Evolutionary conservation across 768 basidiomycete species (phyloP).

Genomic region (Podaxis sp.): DNA sequence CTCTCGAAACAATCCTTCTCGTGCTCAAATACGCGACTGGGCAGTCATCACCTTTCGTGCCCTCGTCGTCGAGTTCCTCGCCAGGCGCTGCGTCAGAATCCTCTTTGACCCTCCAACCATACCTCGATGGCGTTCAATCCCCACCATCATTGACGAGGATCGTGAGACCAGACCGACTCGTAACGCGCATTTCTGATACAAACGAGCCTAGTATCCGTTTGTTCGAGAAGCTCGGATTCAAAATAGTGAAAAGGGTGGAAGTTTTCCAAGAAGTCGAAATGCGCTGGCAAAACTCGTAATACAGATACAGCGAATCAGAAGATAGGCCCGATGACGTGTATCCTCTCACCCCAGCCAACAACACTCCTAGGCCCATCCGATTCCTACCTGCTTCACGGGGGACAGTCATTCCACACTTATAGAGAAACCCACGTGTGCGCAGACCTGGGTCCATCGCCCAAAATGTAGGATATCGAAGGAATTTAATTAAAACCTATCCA

Average conservation of each 20-base stretch:
- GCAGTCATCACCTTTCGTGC: slow-evolving; percentile 29
- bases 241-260: slow-evolving; percentile 60
- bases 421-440: neutral
- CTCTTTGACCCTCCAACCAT: slow-evolving; percentile 9
- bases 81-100: neutral
- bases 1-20: slow-evolving; percentile 59
- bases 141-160: slow-evolving; percentile 27
- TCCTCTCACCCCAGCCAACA: neutral
- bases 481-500: neutral
- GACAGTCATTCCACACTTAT: no score
- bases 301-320: neutral
- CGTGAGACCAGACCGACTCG: slow-evolving; percentile 46
- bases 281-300: slow-evolving; percentile 37
- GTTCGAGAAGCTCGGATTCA: slow-evolving; percentile 79
- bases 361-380: no score
- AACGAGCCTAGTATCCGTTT: slow-evolving; percentile 72
- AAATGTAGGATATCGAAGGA: neutral
- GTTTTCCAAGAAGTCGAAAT: slow-evolving; percentile 88
- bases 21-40: slow-evolving; percentile 70
- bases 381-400: no score
- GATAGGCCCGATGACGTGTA: neutral
- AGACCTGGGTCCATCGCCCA: neutral
- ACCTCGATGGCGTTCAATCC: slow-evolving; percentile 7
- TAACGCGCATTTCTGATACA: slow-evolving; percentile 68
- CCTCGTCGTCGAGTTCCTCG: slow-evolving; percentile 2